Percentiles rank a stretch among this genome's conserved stretches.
These are phyloP conservation scores for Xylaria nigripes DNA, from an alignment of 495 filamentous ascomycete genomes.

Conservation along the genomic window DNA sequence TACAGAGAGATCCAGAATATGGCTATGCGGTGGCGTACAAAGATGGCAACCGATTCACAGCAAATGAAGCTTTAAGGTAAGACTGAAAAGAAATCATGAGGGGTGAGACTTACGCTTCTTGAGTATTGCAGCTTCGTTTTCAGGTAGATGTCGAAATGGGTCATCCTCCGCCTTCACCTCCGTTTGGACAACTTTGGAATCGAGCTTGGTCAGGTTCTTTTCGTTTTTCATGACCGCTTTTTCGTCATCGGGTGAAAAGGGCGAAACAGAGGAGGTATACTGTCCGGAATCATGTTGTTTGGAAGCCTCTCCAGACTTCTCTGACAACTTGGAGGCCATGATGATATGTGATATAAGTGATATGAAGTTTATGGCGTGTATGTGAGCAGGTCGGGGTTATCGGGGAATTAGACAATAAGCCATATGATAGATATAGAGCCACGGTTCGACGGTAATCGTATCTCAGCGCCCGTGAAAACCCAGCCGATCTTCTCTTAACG, in stretches of 20 bases:
- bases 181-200: slow-evolving; percentile 37
- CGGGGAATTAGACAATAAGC: not conserved
- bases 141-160: slow-evolving; percentile 48
- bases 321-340: slow-evolving; percentile 24
- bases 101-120: slow-evolving; percentile 41
- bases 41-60: not conserved
- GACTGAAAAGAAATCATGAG: not conserved
- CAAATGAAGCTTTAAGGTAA: not conserved
- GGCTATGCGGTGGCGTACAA: not conserved
- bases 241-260: slow-evolving; percentile 5
- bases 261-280: not conserved
- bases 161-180: slow-evolving; percentile 38
- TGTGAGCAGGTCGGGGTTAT: not conserved
- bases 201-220: slow-evolving; percentile 36
- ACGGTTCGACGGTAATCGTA: no score
- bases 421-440: not conserved
- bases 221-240: slow-evolving; percentile 4
- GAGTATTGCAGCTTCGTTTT: slow-evolving; percentile 28
- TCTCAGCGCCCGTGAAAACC: not conserved
- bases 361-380: not conserved
- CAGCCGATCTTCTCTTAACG: not conserved
- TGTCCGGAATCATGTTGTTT: slow-evolving; percentile 16
- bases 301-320: slow-evolving; percentile 22
- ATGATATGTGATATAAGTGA: not conserved
- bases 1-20: not conserved